phyloP scores from a whole-genome alignment of 2,329 filamentous ascomycete genomes.

The Myriosclerotinia duriaeana region DNA sequence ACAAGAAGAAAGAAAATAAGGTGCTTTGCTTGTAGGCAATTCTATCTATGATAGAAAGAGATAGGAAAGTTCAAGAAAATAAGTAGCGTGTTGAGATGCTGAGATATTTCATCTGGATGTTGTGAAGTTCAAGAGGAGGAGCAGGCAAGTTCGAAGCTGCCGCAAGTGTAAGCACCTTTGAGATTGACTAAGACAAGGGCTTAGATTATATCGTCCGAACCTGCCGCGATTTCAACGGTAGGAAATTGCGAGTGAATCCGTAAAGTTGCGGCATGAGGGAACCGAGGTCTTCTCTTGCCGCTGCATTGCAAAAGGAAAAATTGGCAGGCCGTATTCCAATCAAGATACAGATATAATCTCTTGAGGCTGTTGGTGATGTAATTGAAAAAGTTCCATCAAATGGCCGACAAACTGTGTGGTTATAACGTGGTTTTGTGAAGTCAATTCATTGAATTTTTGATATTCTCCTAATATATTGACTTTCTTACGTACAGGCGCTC shows the following conservation, averaged over 20 bases:
- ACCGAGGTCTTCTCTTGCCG: not conserved
- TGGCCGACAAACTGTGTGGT: not conserved
- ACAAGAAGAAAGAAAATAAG: not conserved
- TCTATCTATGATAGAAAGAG: constrained; percentile 12
- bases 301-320: not conserved
- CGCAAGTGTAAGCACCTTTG: not conserved
- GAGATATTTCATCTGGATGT: constrained; percentile 3
- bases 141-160: not conserved
- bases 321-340: not conserved
- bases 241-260: constrained; percentile 2
- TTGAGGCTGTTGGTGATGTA: not conserved
- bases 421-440: not conserved
- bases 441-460: not conserved
- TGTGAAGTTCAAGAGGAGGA: not conserved
- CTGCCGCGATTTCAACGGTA: not conserved
- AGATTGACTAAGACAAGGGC: constrained; percentile 1
- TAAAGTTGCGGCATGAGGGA: not conserved
- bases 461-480: not conserved
- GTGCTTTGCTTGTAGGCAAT: not conserved
- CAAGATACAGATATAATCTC: not conserved
- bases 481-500: not conserved
- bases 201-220: not conserved
- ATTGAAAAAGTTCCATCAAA: not conserved
- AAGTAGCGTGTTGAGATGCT: constrained; percentile 7
- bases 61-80: not conserved